These are phyloP conservation scores for Phytophthora podocarpi DNA, from an alignment of 352 stramenopile species.

Conservation along the genomic window DNA sequence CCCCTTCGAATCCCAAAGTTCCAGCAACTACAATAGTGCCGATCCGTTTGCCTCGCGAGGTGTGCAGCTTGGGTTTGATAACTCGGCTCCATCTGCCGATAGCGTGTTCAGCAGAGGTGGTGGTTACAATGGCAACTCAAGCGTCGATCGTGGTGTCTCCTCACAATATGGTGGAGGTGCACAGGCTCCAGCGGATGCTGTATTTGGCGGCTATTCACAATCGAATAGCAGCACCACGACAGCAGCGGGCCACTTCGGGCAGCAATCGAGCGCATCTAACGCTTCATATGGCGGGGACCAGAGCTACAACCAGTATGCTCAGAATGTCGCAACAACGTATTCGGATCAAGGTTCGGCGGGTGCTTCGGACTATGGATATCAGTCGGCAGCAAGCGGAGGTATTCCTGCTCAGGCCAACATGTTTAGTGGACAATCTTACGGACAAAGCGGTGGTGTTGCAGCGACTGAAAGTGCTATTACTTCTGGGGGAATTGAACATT, in stretches of 20 bases:
- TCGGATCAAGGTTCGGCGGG: constrained; percentile 8
- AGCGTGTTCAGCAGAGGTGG: constrained; percentile 19
- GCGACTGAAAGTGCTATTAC: background rate
- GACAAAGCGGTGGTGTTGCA: constrained; percentile 10
- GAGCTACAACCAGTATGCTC: constrained; percentile 22
- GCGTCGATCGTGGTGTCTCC: constrained; percentile 5
- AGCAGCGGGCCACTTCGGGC: constrained; percentile 16
- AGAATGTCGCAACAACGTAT: constrained; percentile 9
- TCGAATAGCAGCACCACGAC: constrained; percentile 1
- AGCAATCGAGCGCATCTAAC: constrained; percentile 13
- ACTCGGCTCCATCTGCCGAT: constrained; percentile 16
- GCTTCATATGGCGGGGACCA: constrained; percentile 19
- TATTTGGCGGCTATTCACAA: constrained; percentile 30
- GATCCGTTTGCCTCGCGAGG: constrained; percentile 30
- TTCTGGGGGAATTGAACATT: constrained; percentile 11
- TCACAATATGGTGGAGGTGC: constrained; percentile 31
- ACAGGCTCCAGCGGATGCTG: constrained; percentile 25
- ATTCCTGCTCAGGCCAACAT: constrained; percentile 9
- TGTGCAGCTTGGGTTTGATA: constrained; percentile 33
- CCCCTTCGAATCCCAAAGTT: constrained; percentile 21
- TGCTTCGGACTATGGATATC: constrained; percentile 12
- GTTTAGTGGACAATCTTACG: constrained; percentile 19
- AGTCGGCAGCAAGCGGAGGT: constrained; percentile 3
- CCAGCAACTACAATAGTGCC: constrained; percentile 11
- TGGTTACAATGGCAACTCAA: constrained; percentile 4